A percentile compares a stretch with the other conserved stretches of the same genome.
phyloP scores from a whole-genome alignment of 176 grass and related monocot genomes.

The Saccharum spontaneum region DNA sequence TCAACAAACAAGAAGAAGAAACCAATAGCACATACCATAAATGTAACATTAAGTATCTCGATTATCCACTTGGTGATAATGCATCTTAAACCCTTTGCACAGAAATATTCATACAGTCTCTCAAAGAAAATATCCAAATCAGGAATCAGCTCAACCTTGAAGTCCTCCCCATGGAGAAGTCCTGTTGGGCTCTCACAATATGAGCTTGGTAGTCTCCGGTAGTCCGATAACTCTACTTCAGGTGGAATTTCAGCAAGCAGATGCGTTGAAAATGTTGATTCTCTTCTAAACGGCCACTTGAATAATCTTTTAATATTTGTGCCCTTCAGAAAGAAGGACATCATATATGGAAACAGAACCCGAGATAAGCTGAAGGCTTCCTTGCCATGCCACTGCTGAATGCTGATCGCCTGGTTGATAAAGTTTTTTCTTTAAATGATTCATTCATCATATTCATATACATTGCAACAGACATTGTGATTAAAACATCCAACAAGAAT shows the following conservation, averaged over 20 bases:
- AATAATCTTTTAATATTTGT: constrained; percentile 28
- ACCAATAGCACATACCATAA: constrained; percentile 80
- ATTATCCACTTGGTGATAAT: constrained; percentile 87
- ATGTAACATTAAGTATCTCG: constrained; percentile 69
- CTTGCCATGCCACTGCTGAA: constrained; percentile 47
- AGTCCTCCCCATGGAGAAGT: constrained; percentile 62
- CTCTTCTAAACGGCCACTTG: constrained; percentile 59
- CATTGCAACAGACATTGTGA: background rate
- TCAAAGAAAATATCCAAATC: constrained; percentile 91
- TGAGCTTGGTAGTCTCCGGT: constrained; percentile 51
- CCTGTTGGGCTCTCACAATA: constrained; percentile 61
- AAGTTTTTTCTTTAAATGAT: background rate
- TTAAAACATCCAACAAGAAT: background rate
- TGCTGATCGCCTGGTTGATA: constrained; percentile 7
- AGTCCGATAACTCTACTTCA: constrained; percentile 84
- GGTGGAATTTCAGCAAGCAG: constrained; percentile 54
- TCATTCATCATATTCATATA: too few relatives aligned
- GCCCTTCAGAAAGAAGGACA: constrained; percentile 46
- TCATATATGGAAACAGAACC: constrained; percentile 40
- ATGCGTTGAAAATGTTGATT: constrained; percentile 52
- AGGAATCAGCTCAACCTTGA: constrained; percentile 55
- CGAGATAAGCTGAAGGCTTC: constrained; percentile 1
- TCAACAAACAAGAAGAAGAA: constrained; percentile 94
- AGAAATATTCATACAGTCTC: constrained; percentile 82
- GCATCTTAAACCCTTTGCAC: constrained; percentile 79